phyloP scores from a whole-genome alignment of 331 rosid species.

The Dryas integrifolia region DNA sequence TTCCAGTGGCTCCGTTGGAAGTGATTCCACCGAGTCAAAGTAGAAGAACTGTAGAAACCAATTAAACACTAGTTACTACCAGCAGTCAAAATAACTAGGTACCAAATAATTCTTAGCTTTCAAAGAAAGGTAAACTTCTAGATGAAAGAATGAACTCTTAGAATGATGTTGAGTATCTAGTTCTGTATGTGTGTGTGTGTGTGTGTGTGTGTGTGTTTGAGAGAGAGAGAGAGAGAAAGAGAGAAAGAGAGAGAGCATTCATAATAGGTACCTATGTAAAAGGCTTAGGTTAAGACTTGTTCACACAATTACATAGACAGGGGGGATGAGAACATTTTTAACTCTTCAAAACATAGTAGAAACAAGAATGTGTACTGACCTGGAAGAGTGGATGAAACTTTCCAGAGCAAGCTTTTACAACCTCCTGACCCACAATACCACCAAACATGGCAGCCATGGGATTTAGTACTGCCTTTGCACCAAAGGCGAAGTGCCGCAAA shows the following conservation, averaged over 20 bases:
- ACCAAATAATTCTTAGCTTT: background rate
- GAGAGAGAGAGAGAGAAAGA: too few species aligned
- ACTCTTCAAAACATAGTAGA: background rate
- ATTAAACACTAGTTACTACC: conserved; percentile 16
- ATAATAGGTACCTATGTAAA: too few species aligned
- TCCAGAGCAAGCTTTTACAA: conserved; percentile 80
- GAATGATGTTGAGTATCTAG: background rate
- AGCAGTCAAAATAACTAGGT: background rate
- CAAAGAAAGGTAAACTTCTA: background rate
- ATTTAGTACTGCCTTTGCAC: conserved; percentile 85
- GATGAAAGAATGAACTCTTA: background rate
- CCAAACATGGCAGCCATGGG: conserved; percentile 99
- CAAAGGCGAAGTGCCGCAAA: conserved; percentile 72
- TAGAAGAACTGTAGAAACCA: conserved; percentile 70
- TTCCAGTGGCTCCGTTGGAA: conserved; percentile 78
- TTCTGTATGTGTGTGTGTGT: background rate
- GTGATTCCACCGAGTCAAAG: conserved; percentile 92
- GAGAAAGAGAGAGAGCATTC: too few species aligned
- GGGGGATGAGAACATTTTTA: background rate
- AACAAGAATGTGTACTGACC: conserved; percentile 31
- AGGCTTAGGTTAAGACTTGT: too few species aligned
- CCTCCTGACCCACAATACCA: conserved; percentile 91
- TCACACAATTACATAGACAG: too few species aligned
- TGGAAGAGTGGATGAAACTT: conserved; percentile 66
- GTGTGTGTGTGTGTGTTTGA: too few species aligned